These are phyloP conservation scores for Cladorrhinum samala DNA, from an alignment of 495 filamentous ascomycete genomes.

Conservation along the genomic window DNA sequence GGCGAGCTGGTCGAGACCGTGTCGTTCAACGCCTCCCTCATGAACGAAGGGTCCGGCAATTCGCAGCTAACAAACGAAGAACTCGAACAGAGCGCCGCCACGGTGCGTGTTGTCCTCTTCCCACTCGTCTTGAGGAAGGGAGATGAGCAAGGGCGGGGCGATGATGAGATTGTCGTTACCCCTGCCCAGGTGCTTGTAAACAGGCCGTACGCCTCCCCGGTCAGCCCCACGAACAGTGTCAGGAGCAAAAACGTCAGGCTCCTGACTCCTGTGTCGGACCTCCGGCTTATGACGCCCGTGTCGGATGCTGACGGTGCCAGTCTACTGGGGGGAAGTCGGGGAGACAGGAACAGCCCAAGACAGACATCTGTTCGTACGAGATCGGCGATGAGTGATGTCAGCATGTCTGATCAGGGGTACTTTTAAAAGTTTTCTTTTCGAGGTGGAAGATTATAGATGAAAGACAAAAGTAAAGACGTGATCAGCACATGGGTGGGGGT, in stretches of 20 bases:
- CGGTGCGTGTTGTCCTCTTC: conserved; percentile 87
- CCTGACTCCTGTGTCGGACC: conserved; percentile 23
- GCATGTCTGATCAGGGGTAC: conserved; percentile 13
- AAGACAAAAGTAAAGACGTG: too few relatives aligned
- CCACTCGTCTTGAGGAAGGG: conserved; percentile 92
- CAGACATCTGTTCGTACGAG: background rate
- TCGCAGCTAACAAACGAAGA: conserved; percentile 57
- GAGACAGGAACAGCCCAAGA: conserved; percentile 5
- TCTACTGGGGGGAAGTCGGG: conserved; percentile 9
- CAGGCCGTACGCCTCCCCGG: conserved; percentile 5
- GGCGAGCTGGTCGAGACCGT: conserved; percentile 77
- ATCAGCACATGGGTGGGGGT: too few relatives aligned
- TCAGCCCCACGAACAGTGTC: background rate
- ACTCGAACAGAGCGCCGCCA: conserved; percentile 64
- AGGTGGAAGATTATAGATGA: too few relatives aligned
- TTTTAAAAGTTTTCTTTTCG: too few relatives aligned
- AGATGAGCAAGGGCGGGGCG: conserved; percentile 73
- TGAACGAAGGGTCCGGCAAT: conserved; percentile 83
- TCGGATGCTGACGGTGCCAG: conserved; percentile 25
- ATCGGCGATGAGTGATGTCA: conserved; percentile 12
- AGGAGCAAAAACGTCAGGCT: conserved; percentile 9
- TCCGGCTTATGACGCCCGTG: conserved; percentile 22
- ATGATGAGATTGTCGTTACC: conserved; percentile 88
- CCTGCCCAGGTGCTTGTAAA: conserved; percentile 87
- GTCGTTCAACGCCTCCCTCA: conserved; percentile 75